Percentiles rank a stretch among this genome's conserved stretches.
Evolutionary conservation across 2,329 filamentous ascomycete genomes (phyloP).

Genomic region (Clonostachys rosea): DNA sequence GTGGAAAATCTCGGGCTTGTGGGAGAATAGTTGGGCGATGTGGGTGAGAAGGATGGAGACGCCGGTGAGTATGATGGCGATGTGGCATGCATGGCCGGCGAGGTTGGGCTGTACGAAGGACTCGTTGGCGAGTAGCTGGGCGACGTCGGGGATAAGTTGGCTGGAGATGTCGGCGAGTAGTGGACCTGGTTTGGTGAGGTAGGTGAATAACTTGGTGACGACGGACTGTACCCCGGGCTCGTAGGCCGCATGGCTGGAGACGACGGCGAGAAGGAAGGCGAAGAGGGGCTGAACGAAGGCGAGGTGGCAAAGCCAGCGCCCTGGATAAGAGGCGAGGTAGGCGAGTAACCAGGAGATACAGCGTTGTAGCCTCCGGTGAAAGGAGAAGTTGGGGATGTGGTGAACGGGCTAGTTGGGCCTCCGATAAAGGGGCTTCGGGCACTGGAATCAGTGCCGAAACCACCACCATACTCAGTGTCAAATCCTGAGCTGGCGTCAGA

Average conservation of each 20-base stretch:
- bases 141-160: slow-evolving; percentile 61
- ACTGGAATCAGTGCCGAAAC: slow-evolving; percentile 42
- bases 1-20: slow-evolving; percentile 58
- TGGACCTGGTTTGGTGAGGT: slow-evolving; percentile 54
- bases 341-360: slow-evolving; percentile 55
- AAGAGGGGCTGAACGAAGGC: slow-evolving; percentile 59
- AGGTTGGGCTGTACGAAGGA: slow-evolving; percentile 68
- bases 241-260: slow-evolving; percentile 54
- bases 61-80: slow-evolving; percentile 64
- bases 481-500: slow-evolving; percentile 69
- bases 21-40: slow-evolving; percentile 60
- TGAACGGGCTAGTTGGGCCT: slow-evolving; percentile 71
- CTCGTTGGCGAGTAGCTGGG: slow-evolving; percentile 58
- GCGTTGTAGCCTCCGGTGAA: slow-evolving; percentile 54
- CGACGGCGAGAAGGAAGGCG: slow-evolving; percentile 59
- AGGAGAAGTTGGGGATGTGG: slow-evolving; percentile 62
- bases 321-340: slow-evolving; percentile 65
- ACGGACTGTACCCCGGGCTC: slow-evolving; percentile 60
- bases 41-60: slow-evolving; percentile 70
- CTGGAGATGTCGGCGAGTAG: slow-evolving; percentile 69
- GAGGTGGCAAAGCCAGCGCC: slow-evolving; percentile 47
- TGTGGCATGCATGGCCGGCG: slow-evolving; percentile 47
- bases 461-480: slow-evolving; percentile 53
- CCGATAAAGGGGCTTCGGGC: slow-evolving; percentile 60
- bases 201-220: slow-evolving; percentile 61